These are phyloP conservation scores for Lachancea nothofagi DNA, from an alignment of 805 yeast species.

Conservation along the genomic window DNA sequence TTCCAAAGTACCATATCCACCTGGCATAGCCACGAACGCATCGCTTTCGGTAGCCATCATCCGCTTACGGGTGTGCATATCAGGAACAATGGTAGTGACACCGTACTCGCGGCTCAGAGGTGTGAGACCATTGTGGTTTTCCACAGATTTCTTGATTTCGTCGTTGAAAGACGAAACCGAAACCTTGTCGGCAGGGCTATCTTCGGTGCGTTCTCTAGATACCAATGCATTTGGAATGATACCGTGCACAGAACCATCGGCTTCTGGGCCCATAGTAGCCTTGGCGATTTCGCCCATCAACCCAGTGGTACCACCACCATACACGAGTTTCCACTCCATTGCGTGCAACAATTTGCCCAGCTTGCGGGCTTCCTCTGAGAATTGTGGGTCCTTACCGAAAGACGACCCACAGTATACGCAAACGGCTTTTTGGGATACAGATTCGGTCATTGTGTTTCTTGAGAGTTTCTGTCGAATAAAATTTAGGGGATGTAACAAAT, in stretches of 20 bases:
- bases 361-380: conserved; percentile 47
- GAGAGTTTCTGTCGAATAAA: no score
- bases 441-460: conserved; percentile 4
- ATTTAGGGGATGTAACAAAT: no score
- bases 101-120: conserved; percentile 59
- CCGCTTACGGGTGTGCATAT: conserved; percentile 86
- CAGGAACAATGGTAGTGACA: conserved; percentile 71
- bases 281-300: conserved; percentile 74
- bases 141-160: conserved; percentile 46
- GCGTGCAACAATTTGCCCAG: conserved; percentile 56
- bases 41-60: conserved; percentile 83
- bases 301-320: conserved; percentile 89
- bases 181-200: conserved; percentile 31
- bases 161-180: conserved; percentile 39
- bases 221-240: conserved; percentile 82
- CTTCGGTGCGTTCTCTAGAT: conserved; percentile 56
- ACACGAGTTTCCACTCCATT: conserved; percentile 67
- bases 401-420: conserved; percentile 90
- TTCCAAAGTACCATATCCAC: conserved; percentile 87
- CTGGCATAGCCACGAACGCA: conserved; percentile 86
- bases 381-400: conserved; percentile 51
- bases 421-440: conserved; percentile 35
- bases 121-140: conserved; percentile 59
- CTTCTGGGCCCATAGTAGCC: conserved; percentile 43
- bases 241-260: conserved; percentile 68